Evolutionary conservation across 371 early-diverging fungal species (phyloP), one percentile per base, ranked within the genome.

Genomic region (Fennellomyces sp.): DNA sequence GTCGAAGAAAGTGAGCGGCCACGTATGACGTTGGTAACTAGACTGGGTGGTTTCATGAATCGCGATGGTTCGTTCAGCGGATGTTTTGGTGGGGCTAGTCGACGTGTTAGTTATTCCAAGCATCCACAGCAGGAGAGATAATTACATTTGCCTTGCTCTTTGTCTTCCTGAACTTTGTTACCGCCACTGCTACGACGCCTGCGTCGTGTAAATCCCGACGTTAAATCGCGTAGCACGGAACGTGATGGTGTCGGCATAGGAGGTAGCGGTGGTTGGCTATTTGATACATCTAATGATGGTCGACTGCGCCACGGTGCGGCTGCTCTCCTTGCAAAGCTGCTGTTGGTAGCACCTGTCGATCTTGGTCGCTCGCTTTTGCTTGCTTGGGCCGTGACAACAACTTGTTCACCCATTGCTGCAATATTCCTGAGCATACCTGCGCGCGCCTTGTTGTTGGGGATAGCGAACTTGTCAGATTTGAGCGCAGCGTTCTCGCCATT

Each of bases 401-500:
- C 23, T 3, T 21, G 19, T 23, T 45, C 23, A 4, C 11, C 30
- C 28, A 31, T 23, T 19, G n/a, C 11, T 21, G 33, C 52, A 36
- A 54, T 54, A 25, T 36, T 36, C 10, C 27, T 39, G 27, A 85
- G 36, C 30, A 83, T 72, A 1, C 81, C 77, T 15, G 70, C 61
- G 7, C 85, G 70, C 3, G 87, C 85, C 57, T 84, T 72, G 19
- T 69, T 70, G 52, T 83, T 84, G 21, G 84, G 85, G 5, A 76
- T 64, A 13, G 70, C 66, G 51, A 86, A 70, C 42, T 78, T 77
- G 3, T 90, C 91, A 11, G 93, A 86, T 64, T 86, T 87, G 33
- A 87, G 76, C 0, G 91, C 85, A 13, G 93, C 89, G 67, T 88
- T 87, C 68, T 91, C 91, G 19, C 85, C 93, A 65, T 89, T 91